Conservation (phyloP, 495 filamentous ascomycete species). For the Aspergillus sparsus region DNA sequence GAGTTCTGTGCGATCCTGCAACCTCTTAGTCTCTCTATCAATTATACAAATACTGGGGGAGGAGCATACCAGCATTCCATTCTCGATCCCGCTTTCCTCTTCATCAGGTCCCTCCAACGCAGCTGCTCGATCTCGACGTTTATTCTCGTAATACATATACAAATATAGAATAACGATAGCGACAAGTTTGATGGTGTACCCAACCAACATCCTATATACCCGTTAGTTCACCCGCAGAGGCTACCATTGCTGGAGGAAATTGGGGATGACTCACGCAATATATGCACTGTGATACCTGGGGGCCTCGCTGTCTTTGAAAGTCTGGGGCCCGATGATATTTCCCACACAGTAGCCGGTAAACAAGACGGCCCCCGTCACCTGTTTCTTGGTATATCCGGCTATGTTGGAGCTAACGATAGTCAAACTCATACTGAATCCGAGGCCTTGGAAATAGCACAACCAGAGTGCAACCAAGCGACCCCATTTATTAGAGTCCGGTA, state of each 20-base stretch:
- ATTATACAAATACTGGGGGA: background rate
- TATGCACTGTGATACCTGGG: slow-evolving; percentile 58
- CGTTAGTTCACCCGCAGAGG: background rate
- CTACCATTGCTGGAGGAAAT: background rate
- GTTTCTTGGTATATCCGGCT: slow-evolving; percentile 42
- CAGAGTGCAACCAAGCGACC: slow-evolving; percentile 55
- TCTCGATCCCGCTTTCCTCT: slow-evolving; percentile 51
- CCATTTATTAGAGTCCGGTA: slow-evolving; percentile 53
- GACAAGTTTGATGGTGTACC: slow-evolving; percentile 52
- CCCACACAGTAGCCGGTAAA: slow-evolving; percentile 55
- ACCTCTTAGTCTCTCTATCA: slow-evolving; percentile 4
- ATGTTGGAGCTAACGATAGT: slow-evolving; percentile 50
- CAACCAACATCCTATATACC: slow-evolving; percentile 47
- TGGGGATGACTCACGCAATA: slow-evolving; percentile 40
- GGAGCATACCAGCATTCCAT: slow-evolving; percentile 48
- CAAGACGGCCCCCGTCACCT: slow-evolving; percentile 26
- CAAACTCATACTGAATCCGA: slow-evolving; percentile 50
- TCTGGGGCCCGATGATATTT: slow-evolving; percentile 57
- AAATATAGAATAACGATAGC: slow-evolving; percentile 49
- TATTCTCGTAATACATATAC: slow-evolving; percentile 57
- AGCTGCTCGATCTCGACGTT: slow-evolving; percentile 50
- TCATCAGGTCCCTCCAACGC: slow-evolving; percentile 36
- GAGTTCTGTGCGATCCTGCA: slow-evolving; percentile 55
- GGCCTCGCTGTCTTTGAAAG: slow-evolving; percentile 53
- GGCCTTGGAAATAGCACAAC: slow-evolving; percentile 55